Base-by-base conservation (phyloP, 1,284 basidiomycete species). In the Sutorius eximius region DNA sequence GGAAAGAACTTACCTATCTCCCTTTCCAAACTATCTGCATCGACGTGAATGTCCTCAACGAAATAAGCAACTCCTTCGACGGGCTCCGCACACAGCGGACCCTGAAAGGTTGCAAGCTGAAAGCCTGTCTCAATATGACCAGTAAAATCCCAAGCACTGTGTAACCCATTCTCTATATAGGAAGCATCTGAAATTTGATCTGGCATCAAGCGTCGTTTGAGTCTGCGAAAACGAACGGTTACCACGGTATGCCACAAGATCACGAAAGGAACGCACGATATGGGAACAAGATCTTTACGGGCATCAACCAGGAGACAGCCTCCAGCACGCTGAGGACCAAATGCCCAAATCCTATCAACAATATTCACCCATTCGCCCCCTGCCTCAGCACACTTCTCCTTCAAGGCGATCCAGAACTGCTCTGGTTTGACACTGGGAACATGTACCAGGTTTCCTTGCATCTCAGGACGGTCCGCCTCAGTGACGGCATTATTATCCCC, bases 61-160 rank as follows among this genome's bases (percentile, higher is more conserved):
- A 96, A 91, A 75, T 90, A 99, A 0, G 89, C 94, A 75, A 99
- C 77, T 0, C 96, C 97, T 58, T 96, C 89, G 16, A 98, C 86
- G 1, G 97, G 97, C 70, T 99, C 97, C 8, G 89, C 90, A 62
- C 97, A 99, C 24, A 99, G 72, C 8, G 97, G 97, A 0, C 97
- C 97, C 71, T 95, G 91, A 67, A 92, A 89, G 0, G 89, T 91
- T 3, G 95, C 95, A 43, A 98, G 82, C 73, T 98, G 95, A 75
- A 99, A 99, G 2, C 95, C 97, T 3, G 88, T 89, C 70, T 98
- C 95, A 44, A 99, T 79, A 58, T 88, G 81, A 55, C 85, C 83
- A 63, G 94, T 89, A 61, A 96, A 90, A 61, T 92, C 89, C 46
- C 62, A 52, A 63, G 69, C 45, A 67, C 67, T 71, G 38, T 77